Conservation (phyloP, 1,139 yeast species). For the Suhomyces bribrorum region DNA sequence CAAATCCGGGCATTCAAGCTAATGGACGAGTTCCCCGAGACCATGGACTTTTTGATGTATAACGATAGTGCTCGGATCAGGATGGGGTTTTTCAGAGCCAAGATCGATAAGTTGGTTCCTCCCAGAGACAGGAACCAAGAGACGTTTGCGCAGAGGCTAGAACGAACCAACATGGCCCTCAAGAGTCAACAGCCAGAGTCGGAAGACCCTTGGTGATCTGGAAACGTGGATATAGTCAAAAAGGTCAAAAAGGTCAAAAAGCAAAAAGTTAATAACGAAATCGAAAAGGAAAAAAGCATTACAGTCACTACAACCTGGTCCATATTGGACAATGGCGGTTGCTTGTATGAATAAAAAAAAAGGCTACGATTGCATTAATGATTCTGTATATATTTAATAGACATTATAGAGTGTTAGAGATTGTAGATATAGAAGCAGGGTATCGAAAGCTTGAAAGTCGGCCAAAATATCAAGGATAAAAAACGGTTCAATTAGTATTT, state of each 20-base stretch:
- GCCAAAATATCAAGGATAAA: too few relatives aligned
- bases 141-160: constrained; percentile 21
- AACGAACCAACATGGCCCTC: constrained; percentile 23
- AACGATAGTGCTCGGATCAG: constrained; percentile 22
- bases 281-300: too few relatives aligned
- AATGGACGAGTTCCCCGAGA: constrained; percentile 36
- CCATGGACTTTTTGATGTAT: constrained; percentile 32
- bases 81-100: constrained; percentile 24
- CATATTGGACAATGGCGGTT: too few relatives aligned
- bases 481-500: too few relatives aligned
- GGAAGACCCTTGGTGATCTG: too few relatives aligned
- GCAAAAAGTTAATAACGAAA: too few relatives aligned
- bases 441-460: too few relatives aligned
- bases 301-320: too few relatives aligned
- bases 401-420: background rate
- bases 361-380: constrained; percentile 5
- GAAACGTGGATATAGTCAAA: too few relatives aligned
- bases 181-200: too few relatives aligned
- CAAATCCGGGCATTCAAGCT: constrained; percentile 23
- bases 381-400: constrained; percentile 7
- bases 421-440: background rate
- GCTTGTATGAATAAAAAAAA: too few relatives aligned
- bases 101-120: constrained; percentile 24
- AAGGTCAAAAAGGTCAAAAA: too few relatives aligned
- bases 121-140: constrained; percentile 22